Conservation (phyloP, 371 early-diverging fungal species). For the Mucor piriformis region DNA sequence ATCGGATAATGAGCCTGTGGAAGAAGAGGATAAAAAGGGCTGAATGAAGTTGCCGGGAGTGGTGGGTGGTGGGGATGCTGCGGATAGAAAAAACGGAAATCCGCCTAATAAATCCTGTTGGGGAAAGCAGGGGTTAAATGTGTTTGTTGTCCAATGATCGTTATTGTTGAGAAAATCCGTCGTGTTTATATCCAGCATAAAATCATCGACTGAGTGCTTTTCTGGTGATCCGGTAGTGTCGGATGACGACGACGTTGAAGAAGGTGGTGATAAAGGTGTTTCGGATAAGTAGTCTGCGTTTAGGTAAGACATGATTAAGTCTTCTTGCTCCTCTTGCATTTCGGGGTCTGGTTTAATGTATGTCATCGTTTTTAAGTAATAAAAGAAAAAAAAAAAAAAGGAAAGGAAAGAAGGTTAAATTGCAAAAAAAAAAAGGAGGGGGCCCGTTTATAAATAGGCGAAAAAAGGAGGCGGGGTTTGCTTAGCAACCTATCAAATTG, state of each 20-base stretch:
- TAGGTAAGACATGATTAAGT: slow-evolving; percentile 45
- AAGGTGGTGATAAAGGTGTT: slow-evolving; percentile 21
- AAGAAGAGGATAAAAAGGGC: slow-evolving; percentile 22
- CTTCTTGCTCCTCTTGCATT: slow-evolving; percentile 34
- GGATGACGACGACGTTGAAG: slow-evolving; percentile 17
- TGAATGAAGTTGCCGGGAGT: neutral
- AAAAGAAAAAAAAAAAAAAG: slow-evolving; percentile 8
- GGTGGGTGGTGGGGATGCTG: neutral
- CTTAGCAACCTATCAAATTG: too few species aligned
- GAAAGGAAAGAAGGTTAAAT: neutral
- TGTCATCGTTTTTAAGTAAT: slow-evolving; percentile 6
- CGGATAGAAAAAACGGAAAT: slow-evolving; percentile 23
- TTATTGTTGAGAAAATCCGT: slow-evolving; percentile 1
- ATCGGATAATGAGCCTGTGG: slow-evolving; percentile 17
- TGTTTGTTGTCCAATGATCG: neutral
- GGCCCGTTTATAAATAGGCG: neutral
- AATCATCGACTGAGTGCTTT: slow-evolving; percentile 14
- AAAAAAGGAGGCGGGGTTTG: too few species aligned
- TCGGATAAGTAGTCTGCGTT: slow-evolving; percentile 41
- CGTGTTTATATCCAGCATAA: slow-evolving; percentile 15
- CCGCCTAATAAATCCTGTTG: slow-evolving; percentile 7
- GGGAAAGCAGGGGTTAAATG: slow-evolving; percentile 17
- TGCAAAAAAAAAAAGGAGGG: too few species aligned
- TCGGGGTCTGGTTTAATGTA: slow-evolving; percentile 36
- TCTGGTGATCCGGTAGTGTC: slow-evolving; percentile 17